phyloP scores from a whole-genome alignment of 139 green algal genomes.

The Chlamydomonas applanata region DNA sequence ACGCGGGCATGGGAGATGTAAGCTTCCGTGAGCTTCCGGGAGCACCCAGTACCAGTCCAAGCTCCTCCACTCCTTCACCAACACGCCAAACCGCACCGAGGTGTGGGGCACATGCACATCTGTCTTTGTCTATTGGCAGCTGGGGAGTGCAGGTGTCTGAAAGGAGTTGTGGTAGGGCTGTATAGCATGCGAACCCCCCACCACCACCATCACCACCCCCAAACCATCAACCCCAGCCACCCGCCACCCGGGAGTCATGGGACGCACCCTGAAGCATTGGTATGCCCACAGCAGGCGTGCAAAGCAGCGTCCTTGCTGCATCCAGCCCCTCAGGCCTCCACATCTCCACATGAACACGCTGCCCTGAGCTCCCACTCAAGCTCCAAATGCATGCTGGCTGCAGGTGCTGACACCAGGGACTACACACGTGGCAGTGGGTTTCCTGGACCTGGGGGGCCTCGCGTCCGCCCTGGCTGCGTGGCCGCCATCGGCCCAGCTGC shows the following conservation, averaged over 20 bases:
- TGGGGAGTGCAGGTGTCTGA: no score
- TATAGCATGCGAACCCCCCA: no score
- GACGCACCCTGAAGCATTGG: no score
- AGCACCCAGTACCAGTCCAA: background rate
- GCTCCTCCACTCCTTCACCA: background rate
- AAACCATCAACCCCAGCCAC: no score
- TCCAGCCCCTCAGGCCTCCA: no score
- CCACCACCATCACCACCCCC: no score
- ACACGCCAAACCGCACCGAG: background rate
- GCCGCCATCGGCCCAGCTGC: background rate
- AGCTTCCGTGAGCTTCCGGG: background rate
- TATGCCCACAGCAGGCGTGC: no score
- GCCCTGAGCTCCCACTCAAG: no score
- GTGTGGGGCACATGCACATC: background rate
- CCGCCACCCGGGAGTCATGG: no score
- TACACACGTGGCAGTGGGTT: conserved; percentile 51
- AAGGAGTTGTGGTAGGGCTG: no score
- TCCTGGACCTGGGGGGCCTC: conserved; percentile 45
- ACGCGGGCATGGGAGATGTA: background rate
- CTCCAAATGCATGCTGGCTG: background rate
- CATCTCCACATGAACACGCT: no score
- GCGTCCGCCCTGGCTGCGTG: conserved; percentile 10
- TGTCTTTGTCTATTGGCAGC: background rate
- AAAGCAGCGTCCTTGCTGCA: no score
- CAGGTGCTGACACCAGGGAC: conserved; percentile 21